These are phyloP conservation scores for Debaryomyces tyrocola DNA, from an alignment of 805 yeast genomes.

Conservation along the genomic window DNA sequence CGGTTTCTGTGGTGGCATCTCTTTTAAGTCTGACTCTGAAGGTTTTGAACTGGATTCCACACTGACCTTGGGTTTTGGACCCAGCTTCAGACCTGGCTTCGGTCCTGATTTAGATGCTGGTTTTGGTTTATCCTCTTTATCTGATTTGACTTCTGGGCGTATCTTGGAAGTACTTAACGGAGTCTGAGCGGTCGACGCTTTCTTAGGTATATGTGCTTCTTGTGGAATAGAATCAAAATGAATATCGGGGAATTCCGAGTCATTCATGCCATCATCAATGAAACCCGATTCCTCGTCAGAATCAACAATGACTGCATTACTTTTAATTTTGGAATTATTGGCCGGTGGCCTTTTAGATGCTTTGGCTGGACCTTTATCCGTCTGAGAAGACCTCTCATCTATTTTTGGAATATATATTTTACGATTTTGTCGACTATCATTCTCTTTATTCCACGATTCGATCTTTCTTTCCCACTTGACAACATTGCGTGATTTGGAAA, in stretches of 20 bases:
- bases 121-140: conserved; percentile 3
- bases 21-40: neutral
- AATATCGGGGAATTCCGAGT: neutral
- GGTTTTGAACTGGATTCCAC: neutral
- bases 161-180: conserved; percentile 8
- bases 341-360: neutral
- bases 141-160: neutral
- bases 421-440: neutral
- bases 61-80: conserved; percentile 10
- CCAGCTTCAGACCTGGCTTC: conserved; percentile 25
- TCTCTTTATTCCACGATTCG: neutral
- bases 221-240: neutral
- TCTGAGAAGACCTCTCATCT: neutral
- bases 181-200: conserved; percentile 14
- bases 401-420: neutral
- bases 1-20: neutral
- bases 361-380: neutral
- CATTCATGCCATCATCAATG: neutral
- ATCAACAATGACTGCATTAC: too few relatives aligned
- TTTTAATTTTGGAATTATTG: neutral
- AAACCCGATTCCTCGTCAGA: too few relatives aligned
- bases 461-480: conserved; percentile 25
- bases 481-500: conserved; percentile 38
- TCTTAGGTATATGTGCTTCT: conserved; percentile 5
- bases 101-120: neutral